These are phyloP conservation scores for Pythium rhizo-oryzae DNA, from an alignment of 352 stramenopile genomes.

Conservation along the genomic window DNA sequence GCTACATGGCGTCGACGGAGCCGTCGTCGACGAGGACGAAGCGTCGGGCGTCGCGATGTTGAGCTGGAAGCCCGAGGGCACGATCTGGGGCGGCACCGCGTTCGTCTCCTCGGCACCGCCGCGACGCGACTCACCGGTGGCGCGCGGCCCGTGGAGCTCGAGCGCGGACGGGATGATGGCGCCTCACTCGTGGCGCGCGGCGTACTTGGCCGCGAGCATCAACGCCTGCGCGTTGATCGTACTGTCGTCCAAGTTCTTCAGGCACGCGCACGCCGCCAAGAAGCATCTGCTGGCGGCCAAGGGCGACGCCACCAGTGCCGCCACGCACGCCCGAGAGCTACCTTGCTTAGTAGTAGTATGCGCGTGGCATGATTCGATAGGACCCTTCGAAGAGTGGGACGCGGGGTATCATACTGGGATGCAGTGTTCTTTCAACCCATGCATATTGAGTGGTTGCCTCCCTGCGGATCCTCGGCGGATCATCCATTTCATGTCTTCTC, in stretches of 20 bases:
- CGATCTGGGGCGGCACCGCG: conserved; percentile 41
- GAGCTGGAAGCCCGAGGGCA: conserved; percentile 47
- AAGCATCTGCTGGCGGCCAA: conserved; percentile 49
- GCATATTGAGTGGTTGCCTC: too few relatives aligned
- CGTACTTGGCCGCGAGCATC: conserved; percentile 88
- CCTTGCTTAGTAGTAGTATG: too few relatives aligned
- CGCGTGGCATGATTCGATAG: too few relatives aligned
- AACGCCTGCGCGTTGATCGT: conserved; percentile 83
- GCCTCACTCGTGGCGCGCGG: conserved; percentile 51
- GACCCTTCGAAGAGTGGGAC: too few relatives aligned
- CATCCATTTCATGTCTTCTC: too few relatives aligned
- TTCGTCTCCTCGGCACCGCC: conserved; percentile 22
- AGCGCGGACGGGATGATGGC: conserved; percentile 65
- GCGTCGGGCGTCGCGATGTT: conserved; percentile 25
- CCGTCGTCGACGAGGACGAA: too few relatives aligned
- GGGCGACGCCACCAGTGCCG: background rate
- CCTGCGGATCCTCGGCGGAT: too few relatives aligned
- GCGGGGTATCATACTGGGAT: too few relatives aligned
- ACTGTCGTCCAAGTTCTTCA: conserved; percentile 87
- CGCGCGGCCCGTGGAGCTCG: conserved; percentile 60
- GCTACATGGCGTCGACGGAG: too few relatives aligned
- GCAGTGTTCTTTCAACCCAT: too few relatives aligned
- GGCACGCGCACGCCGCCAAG: conserved; percentile 71
- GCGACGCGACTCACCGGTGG: conserved; percentile 1
- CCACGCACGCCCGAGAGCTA: conserved; percentile 3